Conservation (phyloP, 345 rosid species). For the Eucalyptus curtisii region DNA sequence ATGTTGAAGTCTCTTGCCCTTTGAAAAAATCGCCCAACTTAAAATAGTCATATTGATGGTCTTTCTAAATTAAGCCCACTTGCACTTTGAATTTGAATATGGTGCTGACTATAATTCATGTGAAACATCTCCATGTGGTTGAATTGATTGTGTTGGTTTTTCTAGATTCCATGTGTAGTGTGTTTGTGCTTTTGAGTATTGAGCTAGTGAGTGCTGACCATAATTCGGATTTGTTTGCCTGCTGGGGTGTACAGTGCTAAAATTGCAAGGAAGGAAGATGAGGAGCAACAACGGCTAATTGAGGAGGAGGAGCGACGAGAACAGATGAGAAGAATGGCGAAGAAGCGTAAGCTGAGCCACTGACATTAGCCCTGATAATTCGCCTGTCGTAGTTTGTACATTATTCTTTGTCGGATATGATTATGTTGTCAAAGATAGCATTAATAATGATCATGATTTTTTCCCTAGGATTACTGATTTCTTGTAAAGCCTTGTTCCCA, state of each 20-base stretch:
- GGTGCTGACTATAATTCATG: neutral
- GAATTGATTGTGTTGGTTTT: neutral
- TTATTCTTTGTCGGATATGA: neutral
- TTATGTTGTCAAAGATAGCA: neutral
- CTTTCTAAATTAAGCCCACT: neutral
- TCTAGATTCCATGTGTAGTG: neutral
- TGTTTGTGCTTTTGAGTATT: neutral
- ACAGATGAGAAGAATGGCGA: conserved; percentile 22
- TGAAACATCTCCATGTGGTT: neutral
- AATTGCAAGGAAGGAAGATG: conserved; percentile 64
- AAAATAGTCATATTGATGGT: neutral
- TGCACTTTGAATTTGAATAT: neutral
- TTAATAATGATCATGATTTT: neutral
- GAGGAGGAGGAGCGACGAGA: conserved; percentile 65
- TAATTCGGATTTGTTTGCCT: neutral
- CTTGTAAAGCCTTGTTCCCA: neutral
- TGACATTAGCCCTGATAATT: neutral
- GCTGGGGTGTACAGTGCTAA: conserved; percentile 32
- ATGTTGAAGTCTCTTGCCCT: neutral
- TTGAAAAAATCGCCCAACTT: neutral
- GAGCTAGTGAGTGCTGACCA: neutral
- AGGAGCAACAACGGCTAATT: conserved; percentile 40
- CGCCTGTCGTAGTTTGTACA: neutral
- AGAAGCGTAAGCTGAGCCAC: conserved; percentile 42
- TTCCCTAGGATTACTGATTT: neutral